These are phyloP conservation scores for Hansfordia pulvinata DNA, from an alignment of 2,329 filamentous ascomycete species.

Conservation along the genomic window DNA sequence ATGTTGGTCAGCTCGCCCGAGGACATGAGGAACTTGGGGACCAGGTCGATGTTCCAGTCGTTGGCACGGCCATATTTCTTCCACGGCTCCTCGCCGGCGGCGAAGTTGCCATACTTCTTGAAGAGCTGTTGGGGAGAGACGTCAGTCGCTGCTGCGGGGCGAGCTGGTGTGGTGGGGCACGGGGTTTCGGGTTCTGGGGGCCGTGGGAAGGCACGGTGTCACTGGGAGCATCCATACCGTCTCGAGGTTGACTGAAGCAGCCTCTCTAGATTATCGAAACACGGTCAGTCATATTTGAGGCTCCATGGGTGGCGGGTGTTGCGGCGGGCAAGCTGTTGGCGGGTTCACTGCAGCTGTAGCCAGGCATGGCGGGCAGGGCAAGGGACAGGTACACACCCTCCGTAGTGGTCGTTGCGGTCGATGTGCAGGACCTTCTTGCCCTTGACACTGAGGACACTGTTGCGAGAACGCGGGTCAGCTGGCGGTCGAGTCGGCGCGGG, in stretches of 20 bases:
- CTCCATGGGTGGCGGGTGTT: no score
- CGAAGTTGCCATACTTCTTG: conserved; percentile 86
- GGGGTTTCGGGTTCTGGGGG: conserved; percentile 1
- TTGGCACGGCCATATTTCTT: conserved; percentile 93
- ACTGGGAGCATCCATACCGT: conserved; percentile 42
- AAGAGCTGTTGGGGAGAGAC: conserved; percentile 52
- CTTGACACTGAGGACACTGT: conserved; percentile 89
- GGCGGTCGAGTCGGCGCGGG: conserved; percentile 2
- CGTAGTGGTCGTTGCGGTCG: conserved; percentile 96
- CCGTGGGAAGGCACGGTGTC: no score
- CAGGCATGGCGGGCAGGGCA: conserved; percentile 4
- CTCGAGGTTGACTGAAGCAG: conserved; percentile 93
- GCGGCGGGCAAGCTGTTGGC: no score
- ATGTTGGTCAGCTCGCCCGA: conserved; percentile 98
- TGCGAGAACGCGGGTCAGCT: conserved; percentile 7
- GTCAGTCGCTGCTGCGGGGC: conserved; percentile 3
- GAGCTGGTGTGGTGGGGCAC: conserved; percentile 3
- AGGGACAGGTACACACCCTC: conserved; percentile 54
- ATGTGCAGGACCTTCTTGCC: conserved; percentile 99
- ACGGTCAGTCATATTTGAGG: neutral
- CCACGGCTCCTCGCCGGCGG: conserved; percentile 77
- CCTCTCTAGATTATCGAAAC: conserved; percentile 48
- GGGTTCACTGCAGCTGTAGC: conserved; percentile 9
- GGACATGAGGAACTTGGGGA: conserved; percentile 97
- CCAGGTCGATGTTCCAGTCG: conserved; percentile 99